phyloP scores from a whole-genome alignment of 2,329 filamentous ascomycete genomes.

The Aspergillus udagawae region DNA sequence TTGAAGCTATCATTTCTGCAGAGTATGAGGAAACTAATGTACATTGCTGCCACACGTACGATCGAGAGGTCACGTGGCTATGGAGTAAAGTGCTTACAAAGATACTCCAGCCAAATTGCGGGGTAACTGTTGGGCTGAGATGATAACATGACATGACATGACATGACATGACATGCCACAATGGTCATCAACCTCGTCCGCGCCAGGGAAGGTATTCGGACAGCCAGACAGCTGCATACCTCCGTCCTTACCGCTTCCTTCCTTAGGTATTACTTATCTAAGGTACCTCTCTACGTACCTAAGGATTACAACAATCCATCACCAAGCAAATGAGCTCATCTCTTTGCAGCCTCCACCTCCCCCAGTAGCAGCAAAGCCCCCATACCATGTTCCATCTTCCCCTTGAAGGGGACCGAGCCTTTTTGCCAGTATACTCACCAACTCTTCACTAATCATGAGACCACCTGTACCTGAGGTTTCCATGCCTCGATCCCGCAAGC shows the following conservation, averaged over 20 bases:
- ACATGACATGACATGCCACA: slow-evolving; percentile 11
- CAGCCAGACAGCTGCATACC: background rate
- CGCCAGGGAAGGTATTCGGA: background rate
- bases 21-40: too few species aligned
- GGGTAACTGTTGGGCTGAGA: slow-evolving; percentile 2
- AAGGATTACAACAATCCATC: background rate
- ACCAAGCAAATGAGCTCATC: background rate
- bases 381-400: background rate
- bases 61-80: background rate
- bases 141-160: slow-evolving; percentile 6
- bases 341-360: background rate
- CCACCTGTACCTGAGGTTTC: slow-evolving; percentile 32
- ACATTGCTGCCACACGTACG: too few species aligned
- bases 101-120: slow-evolving; percentile 2
- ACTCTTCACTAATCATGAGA: slow-evolving; percentile 31
- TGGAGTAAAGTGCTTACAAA: background rate
- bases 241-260: too few species aligned
- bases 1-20: too few species aligned
- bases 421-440: background rate
- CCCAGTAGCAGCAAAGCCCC: background rate
- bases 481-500: slow-evolving; percentile 32
- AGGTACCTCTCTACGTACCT: background rate
- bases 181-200: slow-evolving; percentile 3
- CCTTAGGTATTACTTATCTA: background rate
- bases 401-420: background rate